Evolutionary conservation across 495 filamentous ascomycete species (phyloP).

Genomic region (Cladorrhinum samala): DNA sequence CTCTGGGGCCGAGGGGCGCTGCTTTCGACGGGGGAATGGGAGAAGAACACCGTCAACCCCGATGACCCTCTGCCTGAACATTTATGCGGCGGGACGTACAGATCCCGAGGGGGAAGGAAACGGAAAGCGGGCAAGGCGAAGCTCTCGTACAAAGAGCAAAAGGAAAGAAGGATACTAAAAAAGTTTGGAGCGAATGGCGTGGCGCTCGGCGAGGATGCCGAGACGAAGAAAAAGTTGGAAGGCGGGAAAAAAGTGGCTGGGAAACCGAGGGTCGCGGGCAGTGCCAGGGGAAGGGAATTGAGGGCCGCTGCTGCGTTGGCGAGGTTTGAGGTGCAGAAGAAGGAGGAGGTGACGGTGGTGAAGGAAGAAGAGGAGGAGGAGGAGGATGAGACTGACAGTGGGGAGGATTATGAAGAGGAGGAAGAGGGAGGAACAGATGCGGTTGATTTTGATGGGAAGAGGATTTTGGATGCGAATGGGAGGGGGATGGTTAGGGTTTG

Average conservation of each 20-base stretch:
- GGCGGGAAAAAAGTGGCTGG: slow-evolving; percentile 50
- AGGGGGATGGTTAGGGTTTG: slow-evolving; percentile 62
- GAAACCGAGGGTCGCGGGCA: slow-evolving; percentile 67
- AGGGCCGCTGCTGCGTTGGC: slow-evolving; percentile 70
- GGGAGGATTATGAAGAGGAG: slow-evolving; percentile 36
- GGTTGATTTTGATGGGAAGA: slow-evolving; percentile 53
- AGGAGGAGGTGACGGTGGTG: slow-evolving; percentile 31
- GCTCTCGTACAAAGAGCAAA: slow-evolving; percentile 58
- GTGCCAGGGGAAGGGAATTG: slow-evolving; percentile 64
- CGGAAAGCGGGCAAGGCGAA: slow-evolving; percentile 40
- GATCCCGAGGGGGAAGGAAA: slow-evolving; percentile 47
- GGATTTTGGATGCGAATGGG: slow-evolving; percentile 55
- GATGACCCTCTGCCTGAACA: slow-evolving; percentile 53
- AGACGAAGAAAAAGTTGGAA: slow-evolving; percentile 56
- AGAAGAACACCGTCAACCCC: slow-evolving; percentile 42
- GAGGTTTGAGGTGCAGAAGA: slow-evolving; percentile 57
- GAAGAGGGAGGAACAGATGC: slow-evolving; percentile 31
- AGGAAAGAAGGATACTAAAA: slow-evolving; percentile 58
- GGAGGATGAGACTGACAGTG: slow-evolving; percentile 30
- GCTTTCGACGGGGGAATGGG: slow-evolving; percentile 53
- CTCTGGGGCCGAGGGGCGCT: slow-evolving; percentile 65
- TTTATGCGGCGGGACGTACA: slow-evolving; percentile 65
- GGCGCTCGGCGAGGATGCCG: slow-evolving; percentile 60
- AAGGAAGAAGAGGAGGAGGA: slow-evolving; percentile 28
- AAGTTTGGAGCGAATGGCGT: slow-evolving; percentile 69